phyloP scores from a whole-genome alignment of 805 yeast genomes.

The Zygotorulaspora florentina region DNA sequence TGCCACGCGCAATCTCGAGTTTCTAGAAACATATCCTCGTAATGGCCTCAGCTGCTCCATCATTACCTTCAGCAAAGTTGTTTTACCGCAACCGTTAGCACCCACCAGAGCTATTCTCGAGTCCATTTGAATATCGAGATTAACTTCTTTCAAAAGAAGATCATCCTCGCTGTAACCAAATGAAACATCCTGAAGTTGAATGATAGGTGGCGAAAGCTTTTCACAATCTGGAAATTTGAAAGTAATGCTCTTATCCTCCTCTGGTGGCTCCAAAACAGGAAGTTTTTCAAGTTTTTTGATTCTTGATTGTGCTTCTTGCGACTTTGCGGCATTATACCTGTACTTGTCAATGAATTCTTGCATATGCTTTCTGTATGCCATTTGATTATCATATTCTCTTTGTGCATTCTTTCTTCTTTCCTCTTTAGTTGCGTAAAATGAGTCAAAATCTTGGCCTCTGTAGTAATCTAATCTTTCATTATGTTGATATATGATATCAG shows the following conservation, averaged over 20 bases:
- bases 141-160: constrained; percentile 69
- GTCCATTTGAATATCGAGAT: constrained; percentile 85
- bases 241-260: constrained; percentile 77
- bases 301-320: constrained; percentile 96
- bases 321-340: constrained; percentile 95
- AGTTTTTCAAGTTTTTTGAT: constrained; percentile 93
- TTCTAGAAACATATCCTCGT: constrained; percentile 72
- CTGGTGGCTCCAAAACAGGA: constrained; percentile 90
- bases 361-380: constrained; percentile 91
- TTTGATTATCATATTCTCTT: constrained; percentile 95
- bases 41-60: constrained; percentile 74
- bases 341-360: constrained; percentile 94
- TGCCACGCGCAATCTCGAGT: constrained; percentile 86
- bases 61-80: constrained; percentile 82
- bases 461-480: constrained; percentile 95
- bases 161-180: constrained; percentile 75
- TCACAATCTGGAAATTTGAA: constrained; percentile 97
- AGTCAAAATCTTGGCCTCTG: constrained; percentile 88
- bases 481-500: constrained; percentile 97
- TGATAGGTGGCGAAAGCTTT: constrained; percentile 84
- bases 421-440: constrained; percentile 88
- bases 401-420: constrained; percentile 90
- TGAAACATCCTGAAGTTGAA: constrained; percentile 79
- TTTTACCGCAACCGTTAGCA: constrained; percentile 99
- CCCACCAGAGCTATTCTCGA: constrained; percentile 96